Evolutionary conservation across 192 early-diverging fungal genomes (phyloP), one percentile per base, ranked within the genome.

Genomic region (Backusella macrospora): DNA sequence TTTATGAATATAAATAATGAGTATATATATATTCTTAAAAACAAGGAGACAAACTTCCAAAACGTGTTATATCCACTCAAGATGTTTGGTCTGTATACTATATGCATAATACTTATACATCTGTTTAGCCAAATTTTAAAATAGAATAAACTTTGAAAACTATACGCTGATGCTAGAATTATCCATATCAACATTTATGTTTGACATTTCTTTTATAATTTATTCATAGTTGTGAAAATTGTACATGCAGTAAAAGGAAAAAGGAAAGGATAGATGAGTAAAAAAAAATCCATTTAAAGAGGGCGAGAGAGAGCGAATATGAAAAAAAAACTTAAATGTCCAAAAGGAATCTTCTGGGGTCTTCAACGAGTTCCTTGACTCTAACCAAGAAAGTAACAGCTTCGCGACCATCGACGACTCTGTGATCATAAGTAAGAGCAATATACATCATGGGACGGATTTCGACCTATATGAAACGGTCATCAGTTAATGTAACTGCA

Each of bases 371-470:
- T 86, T 99, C 94, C 89, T 99, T 99, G 66, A 99, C 49, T 83
- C 95, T 97, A 76, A 98, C 95, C 62, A 99, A 87, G 93, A 99
- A 99, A 44, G 96, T 98, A 29, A 96, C 94, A 21, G 98, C 98
- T 87, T 99, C 98, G 85, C 98, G 94, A 47, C 95, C 98, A 79
- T 99, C 98, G 84, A 99, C 96, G 73, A 99, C 83, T 72, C 98
- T 93, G 87, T 99, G 98, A 80, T 99, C 98, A 77, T 99, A 99
- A 43, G 98, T 98, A 71, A 99, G 86, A 42, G 96, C 96, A 81
- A 99, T 83, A 80, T 98, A 98, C 98, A 99, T 99, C 92, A 96
- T 94, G 37, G 94, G 93, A 59, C 93, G 90, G 77, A 93, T 90
- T 84, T 93, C 92, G 73, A 91, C 73, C 67, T 68, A 67, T 23